phyloP scores from a whole-genome alignment of 2,329 filamentous ascomycete species.

The Chalara sp. region DNA sequence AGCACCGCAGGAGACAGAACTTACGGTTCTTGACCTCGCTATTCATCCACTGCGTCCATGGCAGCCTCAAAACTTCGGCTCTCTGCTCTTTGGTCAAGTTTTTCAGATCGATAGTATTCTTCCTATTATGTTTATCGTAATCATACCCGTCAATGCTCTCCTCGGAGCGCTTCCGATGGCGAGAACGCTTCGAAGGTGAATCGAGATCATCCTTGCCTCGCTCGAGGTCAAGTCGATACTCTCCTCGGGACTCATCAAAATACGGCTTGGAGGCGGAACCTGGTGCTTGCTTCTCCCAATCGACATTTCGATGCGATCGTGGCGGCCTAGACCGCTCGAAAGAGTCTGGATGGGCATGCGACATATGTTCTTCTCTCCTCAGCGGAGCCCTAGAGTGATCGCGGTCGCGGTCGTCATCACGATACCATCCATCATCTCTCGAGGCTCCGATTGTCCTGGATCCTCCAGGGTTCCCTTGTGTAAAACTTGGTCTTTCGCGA shows the following conservation, averaged over 20 bases:
- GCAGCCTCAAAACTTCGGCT: conserved; percentile 36
- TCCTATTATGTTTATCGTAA: conserved; percentile 11
- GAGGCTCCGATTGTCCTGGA: not conserved
- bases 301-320: not conserved
- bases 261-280: conserved; percentile 16
- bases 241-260: conserved; percentile 14
- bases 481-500: conserved; percentile 7
- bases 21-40: conserved; percentile 35
- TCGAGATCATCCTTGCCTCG: not conserved
- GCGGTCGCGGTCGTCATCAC: not conserved
- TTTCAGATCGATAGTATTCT: conserved; percentile 29
- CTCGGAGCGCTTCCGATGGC: conserved; percentile 7
- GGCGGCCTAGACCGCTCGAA: not conserved
- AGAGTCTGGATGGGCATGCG: not conserved
- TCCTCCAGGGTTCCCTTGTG: conserved; percentile 4
- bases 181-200: not conserved
- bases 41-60: conserved; percentile 40
- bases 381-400: not conserved
- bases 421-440: not conserved
- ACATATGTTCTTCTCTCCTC: not conserved
- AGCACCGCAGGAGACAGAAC: not conserved
- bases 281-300: conserved; percentile 7
- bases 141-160: conserved; percentile 19
- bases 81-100: conserved; percentile 32
- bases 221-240: conserved; percentile 11